These are phyloP conservation scores for Cylindrotheca closterium DNA, from an alignment of 108 stramenopile species.

Conservation along the genomic window DNA sequence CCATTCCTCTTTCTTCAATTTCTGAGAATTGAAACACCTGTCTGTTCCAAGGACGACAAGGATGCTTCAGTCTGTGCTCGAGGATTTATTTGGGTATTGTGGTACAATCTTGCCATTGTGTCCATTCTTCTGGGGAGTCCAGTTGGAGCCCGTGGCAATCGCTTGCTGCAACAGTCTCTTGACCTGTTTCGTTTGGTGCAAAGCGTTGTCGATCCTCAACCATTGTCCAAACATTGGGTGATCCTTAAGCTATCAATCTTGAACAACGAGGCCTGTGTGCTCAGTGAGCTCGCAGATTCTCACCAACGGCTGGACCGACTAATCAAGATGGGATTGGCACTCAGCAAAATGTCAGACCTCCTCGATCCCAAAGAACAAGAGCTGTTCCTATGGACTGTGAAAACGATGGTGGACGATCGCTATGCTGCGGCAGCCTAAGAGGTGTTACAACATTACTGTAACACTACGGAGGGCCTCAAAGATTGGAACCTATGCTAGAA, in stretches of 20 bases:
- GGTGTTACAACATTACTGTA: too few relatives aligned
- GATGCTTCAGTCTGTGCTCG: constrained; percentile 12
- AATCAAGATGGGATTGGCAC: too few relatives aligned
- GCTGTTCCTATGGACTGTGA: constrained; percentile 19
- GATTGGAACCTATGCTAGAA: too few relatives aligned
- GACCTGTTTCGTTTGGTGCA: too few relatives aligned
- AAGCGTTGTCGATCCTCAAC: too few relatives aligned
- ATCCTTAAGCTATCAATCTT: too few relatives aligned
- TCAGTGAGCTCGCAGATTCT: constrained; percentile 18
- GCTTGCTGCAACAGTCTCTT: constrained; percentile 9
- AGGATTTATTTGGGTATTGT: too few relatives aligned
- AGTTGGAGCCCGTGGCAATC: background rate
- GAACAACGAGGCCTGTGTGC: constrained; percentile 18
- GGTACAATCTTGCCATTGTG: constrained; percentile 32
- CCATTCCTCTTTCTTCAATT: constrained; percentile 17
- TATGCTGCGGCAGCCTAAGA: constrained; percentile 22
- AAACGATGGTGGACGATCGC: constrained; percentile 14
- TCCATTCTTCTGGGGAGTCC: constrained; percentile 10
- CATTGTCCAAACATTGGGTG: too few relatives aligned
- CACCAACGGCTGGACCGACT: too few relatives aligned
- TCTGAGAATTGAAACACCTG: constrained; percentile 5
- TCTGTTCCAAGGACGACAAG: too few relatives aligned
- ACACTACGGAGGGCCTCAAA: too few relatives aligned
- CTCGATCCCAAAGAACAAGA: constrained; percentile 20
- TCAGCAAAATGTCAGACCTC: constrained; percentile 11